These are phyloP conservation scores for Ustilago sp. DNA, from an alignment of 1,284 basidiomycete genomes.

Conservation along the genomic window DNA sequence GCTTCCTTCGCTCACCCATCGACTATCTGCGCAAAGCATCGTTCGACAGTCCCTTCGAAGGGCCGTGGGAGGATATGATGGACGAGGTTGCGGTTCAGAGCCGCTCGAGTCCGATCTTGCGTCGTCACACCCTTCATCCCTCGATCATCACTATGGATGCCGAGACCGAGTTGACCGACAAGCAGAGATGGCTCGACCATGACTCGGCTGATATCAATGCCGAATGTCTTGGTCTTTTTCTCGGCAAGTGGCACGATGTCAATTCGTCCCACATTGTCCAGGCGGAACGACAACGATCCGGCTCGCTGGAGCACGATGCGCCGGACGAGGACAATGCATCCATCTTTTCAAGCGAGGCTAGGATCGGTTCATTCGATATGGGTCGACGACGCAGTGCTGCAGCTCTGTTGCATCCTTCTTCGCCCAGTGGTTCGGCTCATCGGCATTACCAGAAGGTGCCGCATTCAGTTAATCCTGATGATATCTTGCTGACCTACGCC, in stretches of 20 bases:
- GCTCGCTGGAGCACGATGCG: constrained; percentile 20
- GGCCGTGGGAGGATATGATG: constrained; percentile 74
- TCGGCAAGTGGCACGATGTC: constrained; percentile 56
- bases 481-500: constrained; percentile 51
- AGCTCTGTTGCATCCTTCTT: constrained; percentile 31
- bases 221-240: constrained; percentile 74
- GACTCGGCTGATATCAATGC: constrained; percentile 78
- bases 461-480: constrained; percentile 46
- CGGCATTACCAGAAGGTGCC: constrained; percentile 39
- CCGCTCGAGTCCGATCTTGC: constrained; percentile 73
- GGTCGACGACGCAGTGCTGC: constrained; percentile 34
- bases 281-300: constrained; percentile 36
- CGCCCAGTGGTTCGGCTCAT: constrained; percentile 32
- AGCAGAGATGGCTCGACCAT: constrained; percentile 78
- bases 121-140: constrained; percentile 81
- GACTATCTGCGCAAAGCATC: constrained; percentile 77
- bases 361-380: constrained; percentile 38
- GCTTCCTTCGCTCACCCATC: constrained; percentile 78
- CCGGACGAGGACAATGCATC: constrained; percentile 38
- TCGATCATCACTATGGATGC: constrained; percentile 78
- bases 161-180: constrained; percentile 75
- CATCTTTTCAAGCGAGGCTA: constrained; percentile 35
- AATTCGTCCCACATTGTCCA: constrained; percentile 41
- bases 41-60: constrained; percentile 72
- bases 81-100: constrained; percentile 73